Evolutionary conservation across 2,329 filamentous ascomycete species (phyloP), one percentile per base, ranked within the genome.

Genomic region (Fusarium sp.): DNA sequence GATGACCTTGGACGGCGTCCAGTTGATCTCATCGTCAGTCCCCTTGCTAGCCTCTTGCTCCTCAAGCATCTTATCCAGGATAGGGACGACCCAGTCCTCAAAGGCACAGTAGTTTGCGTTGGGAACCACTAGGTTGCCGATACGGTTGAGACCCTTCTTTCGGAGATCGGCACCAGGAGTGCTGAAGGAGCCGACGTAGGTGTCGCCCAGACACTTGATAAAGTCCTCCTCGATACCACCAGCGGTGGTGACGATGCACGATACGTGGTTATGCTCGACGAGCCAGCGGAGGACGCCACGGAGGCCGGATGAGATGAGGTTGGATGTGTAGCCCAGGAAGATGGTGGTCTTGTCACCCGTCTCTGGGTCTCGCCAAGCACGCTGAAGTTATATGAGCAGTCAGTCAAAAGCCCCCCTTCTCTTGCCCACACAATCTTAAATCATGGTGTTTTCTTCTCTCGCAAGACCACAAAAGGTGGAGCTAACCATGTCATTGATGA

Each of bases 201-300:
- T 99, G 62, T 95, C 92, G 12, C 93, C 97, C 3, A 99, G 91
- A 79, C 97, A 99, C 86, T 99, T 99, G 88, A 99, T 99, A 67
- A 99, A 92, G 83, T 99, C 97, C 82, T 99, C 97, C 83, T 99
- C 97, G 62, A 99, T 90, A 59, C 97, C 97, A 52, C 97, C 97
- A 0, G 97, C 97, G 0, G 97, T 98, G 27, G 97, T 98, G 70
- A 99, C 97, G 79, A 99, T 94, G 75, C 93, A 94, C 1, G 95
- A 97, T 72, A 99, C 92, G 81, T 98, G 95, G 72, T 92, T 92
- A 85, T 99, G 95, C 85, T 98, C 90, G 52, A 97, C 95, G 1
- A 99, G 90, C 86, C 95, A 99, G 66, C 97, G 94, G 74, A 99
- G 87, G 38, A 95, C 95, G 75, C 97, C 95, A 63, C 97, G 91